These are phyloP conservation scores for Neopestalotiopsis sp. DNA, from an alignment of 2,329 filamentous ascomycete genomes.

Conservation along the genomic window DNA sequence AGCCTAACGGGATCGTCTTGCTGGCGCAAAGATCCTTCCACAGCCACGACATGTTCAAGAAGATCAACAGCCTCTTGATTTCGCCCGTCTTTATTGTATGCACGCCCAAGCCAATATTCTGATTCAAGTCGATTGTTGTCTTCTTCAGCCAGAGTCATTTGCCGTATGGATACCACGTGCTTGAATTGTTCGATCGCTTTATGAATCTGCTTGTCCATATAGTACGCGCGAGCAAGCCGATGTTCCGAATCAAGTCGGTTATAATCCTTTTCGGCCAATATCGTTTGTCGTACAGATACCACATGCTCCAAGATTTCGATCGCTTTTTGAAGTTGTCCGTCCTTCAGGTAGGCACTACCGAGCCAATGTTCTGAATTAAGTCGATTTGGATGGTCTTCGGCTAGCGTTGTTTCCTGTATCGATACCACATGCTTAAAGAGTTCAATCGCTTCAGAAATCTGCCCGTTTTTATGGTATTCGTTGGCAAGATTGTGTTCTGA, in stretches of 20 bases:
- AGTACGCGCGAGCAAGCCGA: constrained; percentile 28
- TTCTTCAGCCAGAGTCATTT: constrained; percentile 8
- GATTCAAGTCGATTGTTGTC: constrained; percentile 21
- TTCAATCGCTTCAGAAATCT: constrained; percentile 19
- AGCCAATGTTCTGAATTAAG: constrained; percentile 18
- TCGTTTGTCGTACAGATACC: not conserved
- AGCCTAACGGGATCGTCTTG: too few species aligned
- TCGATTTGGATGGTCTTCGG: not conserved
- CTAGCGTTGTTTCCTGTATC: not conserved
- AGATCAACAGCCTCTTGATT: too few species aligned
- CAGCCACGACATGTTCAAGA: too few species aligned
- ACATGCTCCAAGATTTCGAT: constrained; percentile 19
- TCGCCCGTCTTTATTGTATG: too few species aligned
- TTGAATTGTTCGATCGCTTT: constrained; percentile 13
- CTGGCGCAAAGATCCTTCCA: too few species aligned
- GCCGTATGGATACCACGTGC: constrained; percentile 1
- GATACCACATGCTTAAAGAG: constrained; percentile 18
- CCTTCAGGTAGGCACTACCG: constrained; percentile 24
- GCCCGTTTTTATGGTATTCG: constrained; percentile 23
- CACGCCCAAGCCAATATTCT: constrained; percentile 1
- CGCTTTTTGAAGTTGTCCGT: constrained; percentile 20
- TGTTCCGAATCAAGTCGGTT: not conserved
- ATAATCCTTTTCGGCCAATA: not conserved
- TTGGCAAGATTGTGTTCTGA: constrained; percentile 11
- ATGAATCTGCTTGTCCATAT: not conserved